Conservation (phyloP, 192 early-diverging fungal species). For the Coemansia sp. region DNA sequence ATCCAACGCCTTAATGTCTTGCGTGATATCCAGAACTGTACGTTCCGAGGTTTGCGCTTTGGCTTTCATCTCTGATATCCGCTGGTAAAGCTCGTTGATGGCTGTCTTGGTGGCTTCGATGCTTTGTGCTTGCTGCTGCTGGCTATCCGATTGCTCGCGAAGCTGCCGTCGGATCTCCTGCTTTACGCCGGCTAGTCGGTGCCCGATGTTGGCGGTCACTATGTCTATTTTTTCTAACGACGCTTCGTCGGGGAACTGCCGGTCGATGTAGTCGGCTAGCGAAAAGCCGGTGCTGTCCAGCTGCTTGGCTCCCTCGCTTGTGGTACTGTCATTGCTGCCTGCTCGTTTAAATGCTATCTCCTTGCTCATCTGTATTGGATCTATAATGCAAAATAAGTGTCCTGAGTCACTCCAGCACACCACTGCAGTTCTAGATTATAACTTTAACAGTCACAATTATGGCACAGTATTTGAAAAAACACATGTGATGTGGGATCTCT, state of each 20-base stretch:
- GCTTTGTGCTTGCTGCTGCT: conserved; percentile 60
- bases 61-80: conserved; percentile 79
- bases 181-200: conserved; percentile 60
- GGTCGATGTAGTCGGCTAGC: conserved; percentile 75
- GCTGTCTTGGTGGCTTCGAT: conserved; percentile 69
- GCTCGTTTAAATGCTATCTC: too few species aligned
- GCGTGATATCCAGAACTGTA: conserved; percentile 92
- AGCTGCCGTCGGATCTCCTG: conserved; percentile 69
- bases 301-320: neutral
- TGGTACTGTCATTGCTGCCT: too few species aligned
- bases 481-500: too few species aligned
- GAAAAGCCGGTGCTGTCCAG: conserved; percentile 59
- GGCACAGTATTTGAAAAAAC: too few species aligned
- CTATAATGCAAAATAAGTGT: too few species aligned
- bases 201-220: conserved; percentile 60
- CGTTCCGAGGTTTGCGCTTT: conserved; percentile 82
- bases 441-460: too few species aligned
- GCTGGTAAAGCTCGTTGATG: conserved; percentile 67
- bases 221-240: conserved; percentile 57
- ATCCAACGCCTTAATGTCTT: conserved; percentile 93
- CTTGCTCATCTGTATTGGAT: too few species aligned
- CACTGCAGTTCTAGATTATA: too few species aligned
- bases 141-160: conserved; percentile 64
- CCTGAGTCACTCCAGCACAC: too few species aligned
- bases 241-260: conserved; percentile 66